Base-by-base conservation (phyloP, 371 early-diverging fungal species). In the Edhazardia aedis region DNA sequence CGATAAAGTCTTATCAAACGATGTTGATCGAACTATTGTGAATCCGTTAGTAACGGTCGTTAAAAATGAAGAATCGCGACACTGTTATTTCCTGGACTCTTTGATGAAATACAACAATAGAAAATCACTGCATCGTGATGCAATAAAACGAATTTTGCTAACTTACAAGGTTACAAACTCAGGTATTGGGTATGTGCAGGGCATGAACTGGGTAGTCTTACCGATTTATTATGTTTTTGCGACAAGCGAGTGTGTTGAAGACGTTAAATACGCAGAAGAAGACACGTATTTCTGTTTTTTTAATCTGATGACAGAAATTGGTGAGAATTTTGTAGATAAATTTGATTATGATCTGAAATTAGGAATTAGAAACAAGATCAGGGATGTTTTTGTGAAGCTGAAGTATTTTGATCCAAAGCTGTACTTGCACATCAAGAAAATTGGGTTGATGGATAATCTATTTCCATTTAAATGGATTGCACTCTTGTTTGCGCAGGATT, bases 161-260 rank as follows among this genome's bases (percentile, higher is more conserved):
- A 47, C 51, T 16, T 71, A 47, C 48, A 53, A 56, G 28, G 25
- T 42, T 4, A 59, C 62, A 6, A 70, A 69, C 45, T 46, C 48
- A 23, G 43, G 59, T 12, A 62, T 74, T 30, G 67, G 64, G n/a
- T 74, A 74, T 58, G 64, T 71, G 0, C 74, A 74, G 50, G 74
- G 74, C 44, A 70, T 70, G 69, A 58, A 68, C 40, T 39, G 56
- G 27, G 16, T 74, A n/a, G 26, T 67, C n/a, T 24, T 58, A 22
- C 52, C 59, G 9, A 58, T 74, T 33, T 71, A 70, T 49, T 56
- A 67, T 55, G 74, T 70, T 2, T 42, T 73, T 38, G 18, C 21
- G 1, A 24, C n/a, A 0, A 39, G 49, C 45, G 25, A 53, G 9
- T 51, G 63, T 50, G 23, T 30, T n/a, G 62, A 57, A 23, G 62